phyloP scores from a whole-genome alignment of 2,329 filamentous ascomycete species.

The Apiospora phragmitis region DNA sequence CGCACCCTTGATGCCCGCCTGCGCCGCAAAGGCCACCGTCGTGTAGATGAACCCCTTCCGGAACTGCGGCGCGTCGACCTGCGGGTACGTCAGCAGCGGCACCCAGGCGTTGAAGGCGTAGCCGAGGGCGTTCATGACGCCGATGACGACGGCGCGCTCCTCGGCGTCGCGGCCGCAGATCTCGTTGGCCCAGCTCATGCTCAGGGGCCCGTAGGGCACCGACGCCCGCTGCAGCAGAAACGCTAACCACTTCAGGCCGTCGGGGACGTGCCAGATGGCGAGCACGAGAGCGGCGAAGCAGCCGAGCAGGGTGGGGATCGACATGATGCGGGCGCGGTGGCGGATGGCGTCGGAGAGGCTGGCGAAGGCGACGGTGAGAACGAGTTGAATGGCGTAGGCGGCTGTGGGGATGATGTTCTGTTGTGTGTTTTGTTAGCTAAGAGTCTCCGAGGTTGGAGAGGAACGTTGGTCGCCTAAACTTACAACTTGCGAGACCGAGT shows the following conservation, averaged over 20 bases:
- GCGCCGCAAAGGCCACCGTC: conserved; percentile 20
- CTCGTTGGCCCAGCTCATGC: conserved; percentile 38
- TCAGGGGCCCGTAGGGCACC: conserved; percentile 24
- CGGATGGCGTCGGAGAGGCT: conserved; percentile 52
- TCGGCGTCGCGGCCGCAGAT: conserved; percentile 39
- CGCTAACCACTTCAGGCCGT: conserved; percentile 24
- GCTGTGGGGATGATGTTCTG: conserved; percentile 50
- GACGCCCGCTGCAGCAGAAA: conserved; percentile 20
- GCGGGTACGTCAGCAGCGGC: conserved; percentile 31
- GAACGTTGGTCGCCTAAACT: conserved; percentile 22
- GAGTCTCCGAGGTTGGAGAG: not conserved
- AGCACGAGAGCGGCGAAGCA: conserved; percentile 19
- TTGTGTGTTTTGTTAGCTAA: not conserved
- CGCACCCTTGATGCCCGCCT: conserved; percentile 20
- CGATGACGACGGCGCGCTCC: conserved; percentile 41
- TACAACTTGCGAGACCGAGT: conserved; percentile 48
- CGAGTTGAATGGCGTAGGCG: conserved; percentile 50
- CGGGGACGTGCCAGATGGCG: conserved; percentile 24
- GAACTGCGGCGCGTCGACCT: conserved; percentile 31
- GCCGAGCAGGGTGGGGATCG: conserved; percentile 26
- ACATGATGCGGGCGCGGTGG: conserved; percentile 32
- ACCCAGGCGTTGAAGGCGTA: conserved; percentile 40
- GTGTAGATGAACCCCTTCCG: conserved; percentile 25
- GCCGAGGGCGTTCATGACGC: conserved; percentile 40
- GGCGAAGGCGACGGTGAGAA: conserved; percentile 53